Conservation (phyloP, 148 eudicot species). For the Persicaria tinctoria region DNA sequence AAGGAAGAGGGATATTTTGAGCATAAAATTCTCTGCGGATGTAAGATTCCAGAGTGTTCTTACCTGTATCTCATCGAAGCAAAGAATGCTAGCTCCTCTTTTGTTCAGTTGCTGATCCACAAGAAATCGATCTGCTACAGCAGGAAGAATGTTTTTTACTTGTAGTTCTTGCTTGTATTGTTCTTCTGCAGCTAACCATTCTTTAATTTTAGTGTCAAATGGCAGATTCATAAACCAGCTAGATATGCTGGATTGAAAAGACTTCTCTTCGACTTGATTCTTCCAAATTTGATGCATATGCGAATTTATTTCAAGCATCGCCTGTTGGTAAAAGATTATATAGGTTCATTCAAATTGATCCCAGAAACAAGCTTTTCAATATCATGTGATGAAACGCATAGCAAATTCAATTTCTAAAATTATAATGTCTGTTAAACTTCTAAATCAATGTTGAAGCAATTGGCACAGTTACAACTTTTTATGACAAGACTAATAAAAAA, state of each 20-base stretch:
- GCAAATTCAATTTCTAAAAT: no score
- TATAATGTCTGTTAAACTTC: no score
- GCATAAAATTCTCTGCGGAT: background rate
- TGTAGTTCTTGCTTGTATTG: conserved; percentile 68
- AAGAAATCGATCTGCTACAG: conserved; percentile 90
- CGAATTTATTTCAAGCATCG: conserved; percentile 91
- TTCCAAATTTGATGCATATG: conserved; percentile 96
- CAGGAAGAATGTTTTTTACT: conserved; percentile 81
- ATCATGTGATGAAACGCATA: no score
- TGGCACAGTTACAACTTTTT: no score
- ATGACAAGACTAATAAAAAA: no score
- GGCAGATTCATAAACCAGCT: conserved; percentile 90
- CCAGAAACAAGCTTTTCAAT: no score
- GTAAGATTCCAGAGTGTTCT: background rate
- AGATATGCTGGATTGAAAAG: conserved; percentile 63
- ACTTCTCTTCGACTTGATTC: conserved; percentile 59
- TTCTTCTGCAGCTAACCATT: conserved; percentile 94
- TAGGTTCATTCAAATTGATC: background rate
- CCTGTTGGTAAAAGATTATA: conserved; percentile 37
- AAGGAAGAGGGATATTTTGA: background rate
- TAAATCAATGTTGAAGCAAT: no score
- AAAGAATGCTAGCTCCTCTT: conserved; percentile 80
- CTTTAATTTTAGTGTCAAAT: conserved; percentile 70
- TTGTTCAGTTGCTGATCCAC: conserved; percentile 37
- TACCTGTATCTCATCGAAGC: conserved; percentile 99